Percentiles rank a stretch among this genome's conserved stretches.
These are phyloP conservation scores for Arachnopeziza araneosa DNA, from an alignment of 2,329 filamentous ascomycete species.

Conservation along the genomic window DNA sequence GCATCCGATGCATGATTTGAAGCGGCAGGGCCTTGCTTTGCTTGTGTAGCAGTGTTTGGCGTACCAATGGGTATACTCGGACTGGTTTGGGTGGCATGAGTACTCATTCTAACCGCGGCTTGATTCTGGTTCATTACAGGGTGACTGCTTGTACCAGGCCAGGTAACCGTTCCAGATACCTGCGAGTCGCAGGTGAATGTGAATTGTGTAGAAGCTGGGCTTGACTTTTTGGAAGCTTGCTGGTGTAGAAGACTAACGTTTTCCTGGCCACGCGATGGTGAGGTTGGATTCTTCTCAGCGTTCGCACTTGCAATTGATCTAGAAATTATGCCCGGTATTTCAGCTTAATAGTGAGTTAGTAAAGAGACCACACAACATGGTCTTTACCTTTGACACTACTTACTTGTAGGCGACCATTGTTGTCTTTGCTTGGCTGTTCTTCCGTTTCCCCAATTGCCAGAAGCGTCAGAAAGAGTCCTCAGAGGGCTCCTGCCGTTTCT, in stretches of 20 bases:
- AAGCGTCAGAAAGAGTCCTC: constrained; percentile 51
- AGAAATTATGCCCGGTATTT: constrained; percentile 75
- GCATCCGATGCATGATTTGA: constrained; percentile 36
- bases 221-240: constrained; percentile 53
- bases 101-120: constrained; percentile 22
- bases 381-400: constrained; percentile 13
- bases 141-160: constrained; percentile 50
- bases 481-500: constrained; percentile 58
- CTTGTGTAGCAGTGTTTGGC: constrained; percentile 8
- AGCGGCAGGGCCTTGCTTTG: constrained; percentile 22
- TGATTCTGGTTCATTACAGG: constrained; percentile 21
- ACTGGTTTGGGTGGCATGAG: constrained; percentile 31
- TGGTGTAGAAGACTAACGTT: constrained; percentile 75
- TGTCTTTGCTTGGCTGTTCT: constrained; percentile 29
- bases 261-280: constrained; percentile 60
- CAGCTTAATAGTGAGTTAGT: constrained; percentile 36
- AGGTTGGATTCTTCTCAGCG: constrained; percentile 62
- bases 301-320: constrained; percentile 88
- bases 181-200: constrained; percentile 95
- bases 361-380: constrained; percentile 24
- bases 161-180: constrained; percentile 71
- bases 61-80: constrained; percentile 21
- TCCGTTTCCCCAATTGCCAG: constrained; percentile 30
- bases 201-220: constrained; percentile 77
- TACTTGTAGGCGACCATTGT: constrained; percentile 28